A percentile compares a stretch with the other conserved stretches of the same genome.
Conservation (phyloP, 2,329 filamentous ascomycete genomes). For the Teratosphaeria viscida region DNA sequence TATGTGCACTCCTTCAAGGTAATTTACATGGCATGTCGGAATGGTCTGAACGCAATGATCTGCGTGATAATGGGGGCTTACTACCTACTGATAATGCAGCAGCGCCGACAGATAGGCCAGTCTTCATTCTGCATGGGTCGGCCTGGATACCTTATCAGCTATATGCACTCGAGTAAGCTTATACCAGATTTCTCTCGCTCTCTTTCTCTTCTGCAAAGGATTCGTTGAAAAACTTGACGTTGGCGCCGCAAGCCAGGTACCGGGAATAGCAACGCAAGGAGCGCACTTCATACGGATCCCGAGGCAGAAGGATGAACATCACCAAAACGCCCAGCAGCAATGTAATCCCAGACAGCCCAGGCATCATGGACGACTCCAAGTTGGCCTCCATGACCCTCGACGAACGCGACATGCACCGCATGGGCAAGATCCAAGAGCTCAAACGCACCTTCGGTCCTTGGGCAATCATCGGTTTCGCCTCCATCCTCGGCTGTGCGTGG, state of each 20-base stretch:
- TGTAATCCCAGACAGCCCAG: background rate
- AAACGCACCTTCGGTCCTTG: conserved; percentile 1
- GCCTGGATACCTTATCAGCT: background rate
- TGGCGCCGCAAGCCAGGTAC: background rate
- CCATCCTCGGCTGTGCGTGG: conserved; percentile 2
- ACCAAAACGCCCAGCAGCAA: background rate
- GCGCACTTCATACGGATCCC: background rate
- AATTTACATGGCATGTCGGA: background rate
- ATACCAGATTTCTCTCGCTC: background rate
- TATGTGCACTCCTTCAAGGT: background rate
- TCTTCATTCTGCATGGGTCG: background rate
- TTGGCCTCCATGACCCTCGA: background rate
- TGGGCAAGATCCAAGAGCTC: conserved; percentile 3
- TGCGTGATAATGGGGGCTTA: background rate
- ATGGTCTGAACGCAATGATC: too few relatives aligned
- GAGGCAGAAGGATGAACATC: background rate
- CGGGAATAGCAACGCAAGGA: background rate
- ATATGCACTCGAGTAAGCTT: background rate
- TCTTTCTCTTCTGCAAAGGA: background rate
- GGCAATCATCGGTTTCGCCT: conserved; percentile 1
- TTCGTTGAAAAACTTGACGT: background rate
- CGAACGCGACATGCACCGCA: conserved; percentile 2
- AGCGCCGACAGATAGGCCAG: background rate
- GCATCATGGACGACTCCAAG: background rate
- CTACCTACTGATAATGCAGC: background rate